phyloP scores from a whole-genome alignment of 768 basidiomycete genomes.

The Thelephora ganbajun region DNA sequence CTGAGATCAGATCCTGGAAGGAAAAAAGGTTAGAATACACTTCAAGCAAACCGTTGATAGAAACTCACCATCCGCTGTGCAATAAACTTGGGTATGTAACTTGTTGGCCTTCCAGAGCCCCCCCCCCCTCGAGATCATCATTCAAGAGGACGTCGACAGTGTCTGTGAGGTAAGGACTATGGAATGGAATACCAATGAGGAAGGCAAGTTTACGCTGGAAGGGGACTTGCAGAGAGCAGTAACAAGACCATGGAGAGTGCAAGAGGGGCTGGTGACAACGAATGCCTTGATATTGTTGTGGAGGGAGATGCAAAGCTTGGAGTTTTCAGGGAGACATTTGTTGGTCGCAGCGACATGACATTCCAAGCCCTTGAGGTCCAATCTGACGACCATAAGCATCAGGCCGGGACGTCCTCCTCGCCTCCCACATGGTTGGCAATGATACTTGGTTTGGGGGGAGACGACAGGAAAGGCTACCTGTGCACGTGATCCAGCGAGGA shows the following conservation, averaged over 20 bases:
- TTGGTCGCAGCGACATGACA: slow-evolving; percentile 80
- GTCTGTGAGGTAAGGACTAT: slow-evolving; percentile 56
- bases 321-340: slow-evolving; percentile 64
- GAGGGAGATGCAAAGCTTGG: slow-evolving; percentile 75
- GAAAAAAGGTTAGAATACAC: slow-evolving; percentile 4
- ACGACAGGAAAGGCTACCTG: slow-evolving; percentile 91
- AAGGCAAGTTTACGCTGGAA: slow-evolving; percentile 93
- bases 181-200: no score
- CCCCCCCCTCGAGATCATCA: slow-evolving; percentile 66
- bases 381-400: slow-evolving; percentile 85
- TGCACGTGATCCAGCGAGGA: slow-evolving; percentile 86
- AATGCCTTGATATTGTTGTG: slow-evolving; percentile 83
- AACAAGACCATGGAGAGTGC: no score
- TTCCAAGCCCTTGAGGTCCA: slow-evolving; percentile 62
- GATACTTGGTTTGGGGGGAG: slow-evolving; percentile 74
- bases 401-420: slow-evolving; percentile 89
- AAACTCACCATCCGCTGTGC: slow-evolving; percentile 80
- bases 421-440: slow-evolving; percentile 78
- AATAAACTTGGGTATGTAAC: slow-evolving; percentile 72
- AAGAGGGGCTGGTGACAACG: no score
- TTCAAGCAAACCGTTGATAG: not conserved
- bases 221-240: no score
- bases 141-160: slow-evolving; percentile 62
- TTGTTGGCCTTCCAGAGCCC: slow-evolving; percentile 61
- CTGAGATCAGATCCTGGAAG: slow-evolving; percentile 75